Evolutionary conservation across 148 eudicot genomes (phyloP), one percentile per base, ranked within the genome.

Genomic region (Agrostemma githago): DNA sequence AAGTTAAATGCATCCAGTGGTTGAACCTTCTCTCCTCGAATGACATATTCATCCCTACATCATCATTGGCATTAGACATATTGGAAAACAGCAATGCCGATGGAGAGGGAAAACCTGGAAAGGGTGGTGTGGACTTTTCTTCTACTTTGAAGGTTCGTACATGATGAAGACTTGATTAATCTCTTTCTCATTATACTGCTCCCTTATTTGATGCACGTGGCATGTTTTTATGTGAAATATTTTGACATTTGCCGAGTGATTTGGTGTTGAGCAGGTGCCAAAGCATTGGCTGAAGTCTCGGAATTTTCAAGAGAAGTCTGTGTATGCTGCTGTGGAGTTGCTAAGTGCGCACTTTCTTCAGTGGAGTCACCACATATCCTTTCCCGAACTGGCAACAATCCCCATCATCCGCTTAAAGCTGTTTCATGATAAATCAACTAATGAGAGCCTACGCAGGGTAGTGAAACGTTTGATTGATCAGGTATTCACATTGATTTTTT

Each of bases 311-410:
- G 90, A 87, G 42, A 91, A 96, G 82, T 90, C 94, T 76, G 82
- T 90, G 77, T 63, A 43, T 51, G 86, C 86, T 62, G 78, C 86
- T 16, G 70, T 96, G 63, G 94, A 92, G 76, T 81, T 86, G 74
- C 96, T 96, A 8, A 79, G 88, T 26, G 72, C 74, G 6, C 97
- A 96, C 85, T 90, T 92, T 79, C 69, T 83, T 65, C 96, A 89
- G 75, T 92, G 99, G 99, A 90, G 94, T 74, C 85, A 82, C 79
- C 88, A 90, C 83, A 89, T 96, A 70, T 90, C 99, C 63, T 92
- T 90, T 78, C 99, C 99, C 44, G 99, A 96, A 67, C 76, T 92
- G 68, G 96, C 97, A 72, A 89, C 90, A 68, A 74, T 92, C 70
- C 89, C 96, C 38, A 74, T 89, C 19, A 88, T 90, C 63, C 83